These are phyloP conservation scores for Termitomyces sp. DNA, from an alignment of 768 basidiomycete species.

Conservation along the genomic window DNA sequence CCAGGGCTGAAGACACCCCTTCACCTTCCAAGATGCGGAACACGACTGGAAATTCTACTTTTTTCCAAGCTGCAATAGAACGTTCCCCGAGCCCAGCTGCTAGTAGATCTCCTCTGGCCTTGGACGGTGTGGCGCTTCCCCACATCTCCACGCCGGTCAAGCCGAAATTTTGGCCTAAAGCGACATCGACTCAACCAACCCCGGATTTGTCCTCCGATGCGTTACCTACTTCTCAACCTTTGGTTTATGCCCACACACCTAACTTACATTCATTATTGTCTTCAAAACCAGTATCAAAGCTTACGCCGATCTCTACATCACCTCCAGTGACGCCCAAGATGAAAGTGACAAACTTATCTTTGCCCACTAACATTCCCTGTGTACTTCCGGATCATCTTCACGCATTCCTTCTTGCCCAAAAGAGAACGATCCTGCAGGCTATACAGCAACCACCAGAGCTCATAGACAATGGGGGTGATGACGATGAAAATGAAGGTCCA, in stretches of 20 bases:
- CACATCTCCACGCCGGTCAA: not conserved
- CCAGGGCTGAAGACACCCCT: not conserved
- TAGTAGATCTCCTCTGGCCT: conserved; percentile 1
- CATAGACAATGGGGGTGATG: conserved; percentile 5
- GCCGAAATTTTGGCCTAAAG: not conserved
- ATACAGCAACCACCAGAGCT: conserved; percentile 30
- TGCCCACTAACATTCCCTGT: conserved; percentile 19
- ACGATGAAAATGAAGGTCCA: conserved; percentile 26
- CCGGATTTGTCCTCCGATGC: not conserved
- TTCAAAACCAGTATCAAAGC: not conserved
- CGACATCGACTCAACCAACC: not conserved
- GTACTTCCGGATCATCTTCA: conserved; percentile 39
- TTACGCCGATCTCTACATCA: not conserved
- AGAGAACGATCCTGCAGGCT: conserved; percentile 48
- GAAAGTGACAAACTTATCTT: conserved; percentile 14
- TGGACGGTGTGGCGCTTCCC: conserved; percentile 7
- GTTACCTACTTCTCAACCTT: conserved; percentile 1
- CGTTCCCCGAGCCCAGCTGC: not conserved
- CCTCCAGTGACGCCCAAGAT: conserved; percentile 11
- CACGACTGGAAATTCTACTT: not conserved
- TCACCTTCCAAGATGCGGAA: conserved; percentile 2
- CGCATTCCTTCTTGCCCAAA: conserved; percentile 52
- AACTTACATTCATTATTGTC: not conserved
- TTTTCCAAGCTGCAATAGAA: not conserved
- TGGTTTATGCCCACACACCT: not conserved